These are phyloP conservation scores for Clohesyomyces aquaticus DNA, from an alignment of 495 filamentous ascomycete species.

Conservation along the genomic window DNA sequence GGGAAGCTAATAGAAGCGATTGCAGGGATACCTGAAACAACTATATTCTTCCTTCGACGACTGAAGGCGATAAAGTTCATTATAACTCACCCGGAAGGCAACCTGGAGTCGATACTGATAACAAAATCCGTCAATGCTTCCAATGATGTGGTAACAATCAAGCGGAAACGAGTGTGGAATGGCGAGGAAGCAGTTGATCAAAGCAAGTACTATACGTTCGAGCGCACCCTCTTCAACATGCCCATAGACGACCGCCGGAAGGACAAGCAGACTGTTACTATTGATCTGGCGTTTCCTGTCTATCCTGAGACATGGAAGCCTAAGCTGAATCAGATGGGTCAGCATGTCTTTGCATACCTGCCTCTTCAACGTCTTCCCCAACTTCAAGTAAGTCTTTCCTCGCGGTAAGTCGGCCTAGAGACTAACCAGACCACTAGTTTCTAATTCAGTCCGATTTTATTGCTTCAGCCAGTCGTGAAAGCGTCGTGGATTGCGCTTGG, in stretches of 20 bases:
- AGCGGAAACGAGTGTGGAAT: background rate
- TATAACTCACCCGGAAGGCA: background rate
- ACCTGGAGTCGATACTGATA: background rate
- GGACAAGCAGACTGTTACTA: background rate
- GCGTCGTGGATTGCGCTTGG: constrained; percentile 14
- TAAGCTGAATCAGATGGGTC: background rate
- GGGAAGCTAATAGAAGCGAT: background rate
- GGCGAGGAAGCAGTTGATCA: background rate
- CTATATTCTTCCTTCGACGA: constrained; percentile 4
- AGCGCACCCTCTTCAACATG: constrained; percentile 8
- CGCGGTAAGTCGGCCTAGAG: no score
- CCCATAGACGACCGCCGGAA: constrained; percentile 12
- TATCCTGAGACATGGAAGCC: background rate
- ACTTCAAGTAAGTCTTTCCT: constrained; percentile 18
- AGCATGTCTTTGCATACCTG: constrained; percentile 22
- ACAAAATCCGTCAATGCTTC: no score
- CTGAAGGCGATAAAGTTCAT: background rate
- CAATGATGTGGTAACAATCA: background rate
- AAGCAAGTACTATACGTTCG: constrained; percentile 5
- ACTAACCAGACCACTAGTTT: constrained; percentile 3
- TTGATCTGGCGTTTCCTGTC: constrained; percentile 17
- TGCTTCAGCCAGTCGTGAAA: constrained; percentile 16
- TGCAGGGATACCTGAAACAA: background rate
- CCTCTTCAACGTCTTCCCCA: constrained; percentile 10
- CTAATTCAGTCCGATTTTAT: constrained; percentile 29